These are phyloP conservation scores for Maudiozyma barnettii DNA, from an alignment of 805 yeast genomes.

Conservation along the genomic window DNA sequence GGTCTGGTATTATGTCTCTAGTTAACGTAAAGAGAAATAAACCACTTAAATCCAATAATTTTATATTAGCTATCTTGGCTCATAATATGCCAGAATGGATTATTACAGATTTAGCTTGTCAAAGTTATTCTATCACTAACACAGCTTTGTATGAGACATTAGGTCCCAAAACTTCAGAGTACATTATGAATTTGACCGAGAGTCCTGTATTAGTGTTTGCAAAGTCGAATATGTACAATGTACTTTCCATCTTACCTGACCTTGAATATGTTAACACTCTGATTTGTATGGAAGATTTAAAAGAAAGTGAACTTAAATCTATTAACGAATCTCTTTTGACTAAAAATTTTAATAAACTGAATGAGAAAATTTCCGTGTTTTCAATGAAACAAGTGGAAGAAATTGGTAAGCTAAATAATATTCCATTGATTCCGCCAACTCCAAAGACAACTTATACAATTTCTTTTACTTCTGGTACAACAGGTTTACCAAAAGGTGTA, in stretches of 20 bases:
- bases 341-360: conserved; percentile 21
- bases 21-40: conserved; percentile 32
- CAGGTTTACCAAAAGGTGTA: conserved; percentile 70
- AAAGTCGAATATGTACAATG: conserved; percentile 38
- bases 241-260: conserved; percentile 37
- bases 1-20: conserved; percentile 43
- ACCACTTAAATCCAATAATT: conserved; percentile 29
- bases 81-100: conserved; percentile 61
- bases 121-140: conserved; percentile 44
- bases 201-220: conserved; percentile 53
- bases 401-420: conserved; percentile 36
- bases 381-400: conserved; percentile 34
- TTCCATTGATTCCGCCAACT: conserved; percentile 38
- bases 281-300: conserved; percentile 45
- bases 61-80: conserved; percentile 47
- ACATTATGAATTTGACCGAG: conserved; percentile 52
- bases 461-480: conserved; percentile 68
- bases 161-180: conserved; percentile 52
- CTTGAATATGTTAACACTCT: conserved; percentile 39
- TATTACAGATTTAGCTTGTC: conserved; percentile 58
- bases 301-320: conserved; percentile 26
- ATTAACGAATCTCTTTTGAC: conserved; percentile 24
- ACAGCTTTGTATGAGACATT: conserved; percentile 50
- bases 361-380: conserved; percentile 33
- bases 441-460: conserved; percentile 50